These are phyloP conservation scores for Zizania latifolia DNA, from an alignment of 176 grass and related monocot species.

Conservation along the genomic window DNA sequence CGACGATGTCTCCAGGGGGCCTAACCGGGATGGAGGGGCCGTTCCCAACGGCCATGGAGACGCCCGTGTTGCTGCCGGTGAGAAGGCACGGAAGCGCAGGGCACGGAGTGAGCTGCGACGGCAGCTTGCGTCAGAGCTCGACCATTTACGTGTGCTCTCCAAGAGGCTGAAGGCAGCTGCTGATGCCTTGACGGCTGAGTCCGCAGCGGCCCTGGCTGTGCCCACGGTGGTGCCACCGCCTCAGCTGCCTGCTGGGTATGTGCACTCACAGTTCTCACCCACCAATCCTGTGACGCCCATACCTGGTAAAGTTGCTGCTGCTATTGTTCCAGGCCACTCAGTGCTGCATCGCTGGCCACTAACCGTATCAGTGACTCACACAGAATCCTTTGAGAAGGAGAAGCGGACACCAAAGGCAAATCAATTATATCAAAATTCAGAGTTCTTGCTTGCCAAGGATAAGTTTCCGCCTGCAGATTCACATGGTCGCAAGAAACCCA, in stretches of 20 bases:
- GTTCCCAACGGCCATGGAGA: constrained; percentile 41
- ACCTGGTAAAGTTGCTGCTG: background rate
- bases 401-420: constrained; percentile 83
- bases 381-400: constrained; percentile 72
- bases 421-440: constrained; percentile 64
- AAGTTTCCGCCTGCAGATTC: constrained; percentile 54
- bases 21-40: constrained; percentile 12
- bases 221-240: background rate
- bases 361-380: constrained; percentile 45
- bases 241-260: constrained; percentile 29
- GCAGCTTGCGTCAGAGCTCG: constrained; percentile 53
- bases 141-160: constrained; percentile 68
- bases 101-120: constrained; percentile 52
- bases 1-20: constrained; percentile 31
- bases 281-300: constrained; percentile 32
- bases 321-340: background rate
- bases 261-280: constrained; percentile 48
- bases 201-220: background rate
- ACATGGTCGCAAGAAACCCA: constrained; percentile 58
- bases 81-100: constrained; percentile 45
- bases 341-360: constrained; percentile 26
- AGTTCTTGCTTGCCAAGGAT: constrained; percentile 89
- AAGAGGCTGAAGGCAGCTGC: constrained; percentile 45
- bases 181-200: constrained; percentile 23
- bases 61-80: background rate